Conservation (phyloP, 129 eudicot species). For the Escallonia herrerae region DNA sequence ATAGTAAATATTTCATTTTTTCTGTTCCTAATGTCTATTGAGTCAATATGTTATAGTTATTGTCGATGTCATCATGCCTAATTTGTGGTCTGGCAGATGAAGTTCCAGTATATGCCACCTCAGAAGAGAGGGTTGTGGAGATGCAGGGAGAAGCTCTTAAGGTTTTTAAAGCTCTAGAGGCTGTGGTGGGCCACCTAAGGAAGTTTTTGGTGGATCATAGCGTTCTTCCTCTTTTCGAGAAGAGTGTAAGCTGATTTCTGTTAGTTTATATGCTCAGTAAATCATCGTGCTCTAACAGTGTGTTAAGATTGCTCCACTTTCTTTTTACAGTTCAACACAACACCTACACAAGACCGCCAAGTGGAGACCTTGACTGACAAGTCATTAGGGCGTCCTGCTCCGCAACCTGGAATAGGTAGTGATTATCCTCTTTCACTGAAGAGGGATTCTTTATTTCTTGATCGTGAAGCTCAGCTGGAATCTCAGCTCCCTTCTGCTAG, state of each 20-base stretch:
- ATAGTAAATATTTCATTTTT: no score
- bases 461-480: constrained; percentile 65
- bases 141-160: constrained; percentile 74
- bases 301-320: not conserved
- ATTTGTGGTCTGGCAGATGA: constrained; percentile 39
- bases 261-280: not conserved
- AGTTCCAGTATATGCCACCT: constrained; percentile 35
- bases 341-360: constrained; percentile 43
- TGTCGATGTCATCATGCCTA: no score
- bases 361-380: constrained; percentile 68
- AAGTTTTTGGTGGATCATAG: constrained; percentile 82
- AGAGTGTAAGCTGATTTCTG: constrained; percentile 46
- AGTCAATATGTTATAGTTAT: no score
- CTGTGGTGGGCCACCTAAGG: constrained; percentile 70
- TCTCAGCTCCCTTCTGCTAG: constrained; percentile 35
- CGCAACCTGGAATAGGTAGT: constrained; percentile 26
- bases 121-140: constrained; percentile 79
- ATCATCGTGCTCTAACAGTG: not conserved
- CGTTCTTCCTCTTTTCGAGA: constrained; percentile 74
- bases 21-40: no score
- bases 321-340: constrained; percentile 37
- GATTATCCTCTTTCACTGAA: constrained; percentile 46
- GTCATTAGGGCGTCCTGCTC: constrained; percentile 24
- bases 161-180: constrained; percentile 66
- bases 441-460: constrained; percentile 52